These are phyloP conservation scores for Aspergillus sp. DNA, from an alignment of 2,329 filamentous ascomycete genomes.

Conservation along the genomic window DNA sequence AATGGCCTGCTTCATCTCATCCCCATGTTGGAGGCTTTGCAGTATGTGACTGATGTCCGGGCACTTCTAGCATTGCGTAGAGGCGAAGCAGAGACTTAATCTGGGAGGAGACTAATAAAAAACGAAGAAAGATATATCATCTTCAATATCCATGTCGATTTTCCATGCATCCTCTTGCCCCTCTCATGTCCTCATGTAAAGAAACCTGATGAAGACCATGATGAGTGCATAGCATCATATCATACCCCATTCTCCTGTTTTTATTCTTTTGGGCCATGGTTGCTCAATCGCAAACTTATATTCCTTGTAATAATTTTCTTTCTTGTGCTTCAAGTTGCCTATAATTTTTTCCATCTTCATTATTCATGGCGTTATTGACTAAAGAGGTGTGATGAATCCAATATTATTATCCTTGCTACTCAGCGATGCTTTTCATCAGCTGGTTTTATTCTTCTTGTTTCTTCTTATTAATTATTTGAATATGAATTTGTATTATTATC, in stretches of 20 bases:
- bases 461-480: no score
- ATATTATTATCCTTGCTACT: no score
- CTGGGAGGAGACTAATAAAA: conserved; percentile 1
- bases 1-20: conserved; percentile 90
- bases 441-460: no score
- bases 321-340: neutral
- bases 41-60: conserved; percentile 94
- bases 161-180: neutral
- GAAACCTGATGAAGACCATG: conserved; percentile 6
- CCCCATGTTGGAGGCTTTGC: conserved; percentile 85
- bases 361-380: neutral
- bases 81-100: conserved; percentile 57
- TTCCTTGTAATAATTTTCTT: conserved; percentile 2
- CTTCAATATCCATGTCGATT: neutral
- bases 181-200: neutral
- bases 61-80: conserved; percentile 83
- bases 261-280: neutral
- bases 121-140: neutral
- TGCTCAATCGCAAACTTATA: neutral
- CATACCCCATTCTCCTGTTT: neutral
- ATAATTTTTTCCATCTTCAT: neutral
- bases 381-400: no score
- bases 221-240: conserved; percentile 1
- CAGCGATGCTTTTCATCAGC: no score
- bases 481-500: no score